These are phyloP conservation scores for Fusarium sp. DNA, from an alignment of 2,329 filamentous ascomycete species.

Conservation along the genomic window DNA sequence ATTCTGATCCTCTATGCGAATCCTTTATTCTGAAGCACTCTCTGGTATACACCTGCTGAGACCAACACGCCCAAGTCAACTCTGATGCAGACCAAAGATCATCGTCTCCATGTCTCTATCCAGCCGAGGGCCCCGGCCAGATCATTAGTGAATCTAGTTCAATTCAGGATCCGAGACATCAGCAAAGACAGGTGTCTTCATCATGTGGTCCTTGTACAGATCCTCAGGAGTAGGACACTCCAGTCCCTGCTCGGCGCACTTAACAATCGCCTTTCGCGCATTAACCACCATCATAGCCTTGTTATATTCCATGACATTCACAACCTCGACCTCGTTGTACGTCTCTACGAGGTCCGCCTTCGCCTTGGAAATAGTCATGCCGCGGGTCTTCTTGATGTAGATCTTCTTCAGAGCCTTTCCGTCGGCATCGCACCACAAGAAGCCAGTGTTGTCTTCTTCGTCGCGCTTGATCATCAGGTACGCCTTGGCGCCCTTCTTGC, in stretches of 20 bases:
- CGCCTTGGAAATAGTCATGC: fast-evolving
- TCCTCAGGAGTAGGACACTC: not conserved
- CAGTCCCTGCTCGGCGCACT: not conserved
- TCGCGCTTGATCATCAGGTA: not conserved
- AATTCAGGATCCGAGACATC: not conserved
- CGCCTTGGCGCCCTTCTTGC: not conserved
- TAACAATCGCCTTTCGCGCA: not conserved
- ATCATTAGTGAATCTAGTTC: not conserved
- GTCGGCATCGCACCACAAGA: constrained; percentile 3
- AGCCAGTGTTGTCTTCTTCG: not conserved
- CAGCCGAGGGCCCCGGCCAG: fast-evolving
- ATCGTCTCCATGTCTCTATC: fast-evolving
- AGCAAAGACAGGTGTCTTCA: not conserved
- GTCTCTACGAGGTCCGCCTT: not conserved
- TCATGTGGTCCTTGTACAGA: not conserved
- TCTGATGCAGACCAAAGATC: too few species aligned
- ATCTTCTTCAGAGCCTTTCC: not conserved
- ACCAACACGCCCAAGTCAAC: not conserved
- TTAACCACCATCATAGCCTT: not conserved
- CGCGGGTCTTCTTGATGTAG: not conserved
- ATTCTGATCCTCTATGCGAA: not conserved
- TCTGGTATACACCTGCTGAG: too few species aligned
- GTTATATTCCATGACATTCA: not conserved
- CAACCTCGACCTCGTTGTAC: not conserved
- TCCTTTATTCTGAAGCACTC: not conserved